A percentile compares a stretch with the other conserved stretches of the same genome.
Conservation (phyloP, 257 asterid genomes). For the Hygrophila difformis region DNA sequence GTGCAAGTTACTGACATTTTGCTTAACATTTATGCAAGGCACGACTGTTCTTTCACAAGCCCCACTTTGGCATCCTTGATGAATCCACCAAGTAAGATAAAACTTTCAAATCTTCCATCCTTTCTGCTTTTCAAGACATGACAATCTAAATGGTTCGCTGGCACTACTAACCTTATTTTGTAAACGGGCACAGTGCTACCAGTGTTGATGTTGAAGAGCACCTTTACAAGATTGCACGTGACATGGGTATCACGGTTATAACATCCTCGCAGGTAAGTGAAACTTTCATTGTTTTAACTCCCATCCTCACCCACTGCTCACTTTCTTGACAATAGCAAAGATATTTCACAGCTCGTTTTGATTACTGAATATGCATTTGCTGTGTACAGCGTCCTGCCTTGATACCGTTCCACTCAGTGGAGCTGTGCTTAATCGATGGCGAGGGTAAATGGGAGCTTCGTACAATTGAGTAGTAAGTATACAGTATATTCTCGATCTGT, state of each 20-base stretch:
- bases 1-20: constrained; percentile 16
- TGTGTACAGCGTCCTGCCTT: constrained; percentile 86
- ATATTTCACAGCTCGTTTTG: no score
- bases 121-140: constrained; percentile 6
- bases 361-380: neutral
- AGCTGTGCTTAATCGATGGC: constrained; percentile 87
- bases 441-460: constrained; percentile 99
- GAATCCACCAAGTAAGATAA: constrained; percentile 85
- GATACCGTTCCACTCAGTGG: constrained; percentile 89
- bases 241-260: constrained; percentile 81
- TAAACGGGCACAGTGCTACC: constrained; percentile 58
- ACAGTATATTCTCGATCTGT: no score
- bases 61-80: constrained; percentile 86
- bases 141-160: constrained; percentile 3
- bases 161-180: constrained; percentile 13
- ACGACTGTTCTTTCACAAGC: constrained; percentile 94
- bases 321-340: no score
- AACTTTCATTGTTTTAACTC: no score
- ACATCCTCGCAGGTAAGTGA: constrained; percentile 90
- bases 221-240: constrained; percentile 79
- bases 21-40: constrained; percentile 48
- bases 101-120: constrained; percentile 4
- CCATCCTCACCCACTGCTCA: no score
- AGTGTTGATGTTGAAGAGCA: constrained; percentile 99
- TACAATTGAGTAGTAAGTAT: constrained; percentile 42